Conservation (phyloP, 176 grass and related monocot species). For the Ampelocalamus luodianensis region DNA sequence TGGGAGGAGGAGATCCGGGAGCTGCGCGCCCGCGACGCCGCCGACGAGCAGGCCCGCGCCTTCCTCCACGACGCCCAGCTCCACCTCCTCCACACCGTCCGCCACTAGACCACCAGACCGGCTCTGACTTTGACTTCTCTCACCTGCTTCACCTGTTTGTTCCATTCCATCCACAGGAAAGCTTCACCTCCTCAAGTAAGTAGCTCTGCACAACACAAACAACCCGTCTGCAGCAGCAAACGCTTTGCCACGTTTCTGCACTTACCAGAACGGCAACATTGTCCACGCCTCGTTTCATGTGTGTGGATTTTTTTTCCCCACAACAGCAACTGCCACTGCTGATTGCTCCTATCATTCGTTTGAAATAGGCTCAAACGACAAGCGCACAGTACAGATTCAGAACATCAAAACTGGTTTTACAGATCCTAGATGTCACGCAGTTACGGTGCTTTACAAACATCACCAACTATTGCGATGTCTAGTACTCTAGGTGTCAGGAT, state of each 20-base stretch:
- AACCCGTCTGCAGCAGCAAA: no score
- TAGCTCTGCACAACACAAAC: no score
- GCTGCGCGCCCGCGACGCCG: constrained; percentile 65
- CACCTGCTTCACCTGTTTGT: not conserved
- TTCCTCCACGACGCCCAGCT: constrained; percentile 80
- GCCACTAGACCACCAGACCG: not conserved
- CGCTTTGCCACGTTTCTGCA: no score
- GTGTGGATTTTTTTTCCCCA: no score
- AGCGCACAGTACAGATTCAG: no score
- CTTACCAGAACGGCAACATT: no score
- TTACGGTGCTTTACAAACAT: not conserved
- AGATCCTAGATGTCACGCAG: not conserved
- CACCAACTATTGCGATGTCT: not conserved
- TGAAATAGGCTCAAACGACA: no score
- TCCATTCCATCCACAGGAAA: not conserved
- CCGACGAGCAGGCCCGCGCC: constrained; percentile 62
- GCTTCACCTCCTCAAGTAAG: no score
- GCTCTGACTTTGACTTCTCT: not conserved
- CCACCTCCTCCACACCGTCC: constrained; percentile 68
- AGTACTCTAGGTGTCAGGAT: not conserved
- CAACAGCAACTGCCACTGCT: no score
- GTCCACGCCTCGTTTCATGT: no score
- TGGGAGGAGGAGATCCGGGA: constrained; percentile 88
- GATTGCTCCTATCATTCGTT: no score
- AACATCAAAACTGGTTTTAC: constrained; percentile 2